Evolutionary conservation across 306 rosid species (phyloP).

Genomic region (Gastrolobium bilobum): DNA sequence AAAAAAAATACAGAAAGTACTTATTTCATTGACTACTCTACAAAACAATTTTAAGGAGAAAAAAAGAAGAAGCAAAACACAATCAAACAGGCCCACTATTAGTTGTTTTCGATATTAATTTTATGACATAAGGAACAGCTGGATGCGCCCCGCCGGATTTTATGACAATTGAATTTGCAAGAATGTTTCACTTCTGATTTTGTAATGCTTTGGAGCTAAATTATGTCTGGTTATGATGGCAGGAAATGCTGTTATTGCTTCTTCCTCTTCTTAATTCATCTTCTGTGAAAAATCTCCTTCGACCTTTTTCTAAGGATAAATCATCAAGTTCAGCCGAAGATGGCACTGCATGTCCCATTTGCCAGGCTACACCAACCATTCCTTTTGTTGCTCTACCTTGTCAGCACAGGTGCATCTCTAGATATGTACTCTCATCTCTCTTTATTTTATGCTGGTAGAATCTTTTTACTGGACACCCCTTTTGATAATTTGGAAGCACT

Average conservation of each 20-base stretch:
- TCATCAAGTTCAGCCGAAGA: slow-evolving; percentile 80
- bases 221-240: slow-evolving; percentile 55
- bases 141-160: slow-evolving; percentile 8
- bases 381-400: slow-evolving; percentile 96
- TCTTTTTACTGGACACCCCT: slow-evolving; percentile 8
- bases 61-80: too few relatives aligned
- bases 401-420: slow-evolving; percentile 80
- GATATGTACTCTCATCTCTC: slow-evolving; percentile 1
- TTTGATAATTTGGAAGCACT: not conserved
- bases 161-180: slow-evolving; percentile 24
- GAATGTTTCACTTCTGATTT: slow-evolving; percentile 2
- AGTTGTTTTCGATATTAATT: not conserved
- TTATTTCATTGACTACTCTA: too few relatives aligned
- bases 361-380: slow-evolving; percentile 85
- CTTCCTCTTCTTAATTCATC: slow-evolving; percentile 98
- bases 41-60: too few relatives aligned
- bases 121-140: not conserved
- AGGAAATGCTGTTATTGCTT: slow-evolving; percentile 96
- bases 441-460: not conserved
- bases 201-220: slow-evolving; percentile 36
- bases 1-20: too few relatives aligned
- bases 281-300: slow-evolving; percentile 77
- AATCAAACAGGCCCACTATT: not conserved
- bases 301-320: slow-evolving; percentile 92
- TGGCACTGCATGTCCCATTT: slow-evolving; percentile 78